Percentiles rank a stretch among this genome's conserved stretches.
phyloP scores from a whole-genome alignment of 164 flowering plant species.

The Macadamia tetraphylla region DNA sequence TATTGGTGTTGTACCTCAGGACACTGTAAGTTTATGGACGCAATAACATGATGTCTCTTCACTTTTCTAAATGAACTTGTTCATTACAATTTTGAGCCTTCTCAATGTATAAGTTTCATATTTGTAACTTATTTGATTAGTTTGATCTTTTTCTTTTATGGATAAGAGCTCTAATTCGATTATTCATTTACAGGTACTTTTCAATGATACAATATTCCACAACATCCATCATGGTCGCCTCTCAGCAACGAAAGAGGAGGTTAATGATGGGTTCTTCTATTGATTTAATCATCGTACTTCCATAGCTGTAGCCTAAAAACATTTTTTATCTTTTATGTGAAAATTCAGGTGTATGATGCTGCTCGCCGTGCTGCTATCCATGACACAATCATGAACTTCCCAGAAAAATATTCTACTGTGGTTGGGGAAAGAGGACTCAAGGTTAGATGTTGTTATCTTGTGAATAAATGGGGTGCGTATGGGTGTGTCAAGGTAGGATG shows the following conservation, averaged over 20 bases:
- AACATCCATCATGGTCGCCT: conserved; percentile 89
- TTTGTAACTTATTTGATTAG: neutral
- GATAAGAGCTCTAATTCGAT: neutral
- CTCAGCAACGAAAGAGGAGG: conserved; percentile 89
- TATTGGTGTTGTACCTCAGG: conserved; percentile 96
- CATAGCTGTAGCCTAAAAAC: neutral
- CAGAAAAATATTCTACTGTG: conserved; percentile 73
- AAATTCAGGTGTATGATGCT: conserved; percentile 78
- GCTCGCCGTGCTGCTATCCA: conserved; percentile 92
- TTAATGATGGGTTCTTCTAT: conserved; percentile 16
- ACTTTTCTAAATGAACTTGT: neutral
- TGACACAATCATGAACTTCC: conserved; percentile 90
- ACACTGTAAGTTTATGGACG: conserved; percentile 54
- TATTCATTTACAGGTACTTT: conserved; percentile 63
- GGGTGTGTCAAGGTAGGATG: too few relatives aligned
- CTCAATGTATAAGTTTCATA: conserved; percentile 4
- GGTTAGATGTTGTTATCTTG: conserved; percentile 39
- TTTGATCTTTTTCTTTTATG: too few relatives aligned
- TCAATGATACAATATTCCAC: conserved; percentile 92
- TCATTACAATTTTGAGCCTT: neutral
- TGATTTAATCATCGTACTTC: neutral
- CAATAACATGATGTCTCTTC: neutral
- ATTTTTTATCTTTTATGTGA: conserved; percentile 1
- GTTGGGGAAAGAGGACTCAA: conserved; percentile 99
- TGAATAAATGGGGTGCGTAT: neutral